Evolutionary conservation across 129 eudicot genomes (phyloP), one percentile per base, ranked within the genome.

Genomic region (Deinandra increscens): DNA sequence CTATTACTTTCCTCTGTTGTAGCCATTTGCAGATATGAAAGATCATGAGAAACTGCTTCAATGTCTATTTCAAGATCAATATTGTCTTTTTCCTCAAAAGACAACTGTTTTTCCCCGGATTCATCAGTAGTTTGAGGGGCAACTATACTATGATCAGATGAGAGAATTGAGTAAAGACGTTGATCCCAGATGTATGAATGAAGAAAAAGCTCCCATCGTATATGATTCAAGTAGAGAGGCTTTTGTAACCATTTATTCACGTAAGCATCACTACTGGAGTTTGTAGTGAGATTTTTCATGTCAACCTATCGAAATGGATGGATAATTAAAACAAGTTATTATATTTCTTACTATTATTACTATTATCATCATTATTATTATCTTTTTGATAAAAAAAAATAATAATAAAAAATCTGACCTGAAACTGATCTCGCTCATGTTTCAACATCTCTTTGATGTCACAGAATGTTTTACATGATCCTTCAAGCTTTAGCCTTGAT

Each of bases 121-220:
- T 60, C 18, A 49, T 72, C 53, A 18, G 56, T 60, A 37, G 50
- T 64, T 60, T 71, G 50, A 50, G 70, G 18, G 56, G 66, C 54
- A 36, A 54, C 8, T 8, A 58, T 80, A 58, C 39, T 50, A 74
- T 82, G 74, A 59, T 79, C 86, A 31, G 89, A 82, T 34, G 95
- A 92, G 58, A 82, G 75, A 37, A 93, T 75, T n/a, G 82, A 81
- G 65, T 79, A 79, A 49, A 93, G 78, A 44, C 98, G 94, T 10
- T 73, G 85, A 64, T 81, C 90, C 98, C 98, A 93, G 51, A 93
- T 61, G 72, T 83, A 87, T 9, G 95, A 87, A 81, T 64, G 85
- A 45, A 93, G 82, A 12, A 89, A 74, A 68, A 93, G 86, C 69
- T 83, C 98, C 88, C 87, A 80, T 10, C 70, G 85, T 58, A 87